Evolutionary conservation across 805 yeast genomes (phyloP), one percentile per base, ranked within the genome.

Genomic region (Metschnikowia anglica): DNA sequence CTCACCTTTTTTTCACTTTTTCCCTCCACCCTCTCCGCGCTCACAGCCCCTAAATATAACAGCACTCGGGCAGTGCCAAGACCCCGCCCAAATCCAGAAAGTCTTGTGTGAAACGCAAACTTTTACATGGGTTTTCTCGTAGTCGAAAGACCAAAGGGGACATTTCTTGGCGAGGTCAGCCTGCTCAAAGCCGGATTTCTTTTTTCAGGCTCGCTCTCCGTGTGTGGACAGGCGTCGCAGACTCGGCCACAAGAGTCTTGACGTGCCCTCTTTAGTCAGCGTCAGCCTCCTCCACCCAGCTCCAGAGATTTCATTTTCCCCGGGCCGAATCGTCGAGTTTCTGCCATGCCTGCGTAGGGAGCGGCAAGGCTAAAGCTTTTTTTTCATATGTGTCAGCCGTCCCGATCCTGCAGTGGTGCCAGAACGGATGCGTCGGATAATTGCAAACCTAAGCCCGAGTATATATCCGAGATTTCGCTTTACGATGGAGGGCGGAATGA

Each of bases 381-480:
- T 17, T 17, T 20, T 32, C 9, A 19, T 15, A 37, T 20, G 40
- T 37, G 20, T 43, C 50, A 46, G 50, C 50, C 50, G 50, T 46
- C 49, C 43, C 42, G 44, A 42, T 38, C 47, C 39, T 40, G 37
- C 41, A 31, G 28, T 13, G 21, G 28, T 31, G 41, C 41, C 11
- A 24, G 34, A 16, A 24, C 45, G 45, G 45, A 36, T 41, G 38
- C 37, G 32, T 34, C 47, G 50, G 47, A 39, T 41, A 21, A 18
- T 32, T 32, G 42, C 42, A 29, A 21, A 37, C 28, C 24, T 29
- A 21, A 7, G 28, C 24, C 27, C 12, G 11, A 15, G 15, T 37
- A 37, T 30, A 37, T 37, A 37, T 13, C 35, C 29, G 41, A 37
- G 24, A 9, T 25, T 24, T 30, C 41, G 41, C 41, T 18, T 19